Conservation (phyloP, 192 early-diverging fungal species). For the Coemansia nantahalensis region DNA sequence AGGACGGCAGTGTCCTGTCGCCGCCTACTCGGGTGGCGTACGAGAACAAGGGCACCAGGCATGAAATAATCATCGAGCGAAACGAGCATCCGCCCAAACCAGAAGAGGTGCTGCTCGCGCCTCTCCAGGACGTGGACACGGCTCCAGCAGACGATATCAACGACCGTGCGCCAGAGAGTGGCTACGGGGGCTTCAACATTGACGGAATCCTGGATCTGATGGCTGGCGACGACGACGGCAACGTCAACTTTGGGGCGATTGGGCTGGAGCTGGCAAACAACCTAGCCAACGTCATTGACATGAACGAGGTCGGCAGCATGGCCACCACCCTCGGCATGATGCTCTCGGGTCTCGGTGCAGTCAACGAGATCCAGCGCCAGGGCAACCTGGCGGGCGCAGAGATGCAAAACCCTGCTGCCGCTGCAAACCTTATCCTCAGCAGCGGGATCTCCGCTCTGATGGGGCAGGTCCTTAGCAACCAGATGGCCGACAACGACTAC, state of each 20-base stretch:
- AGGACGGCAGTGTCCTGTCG: background rate
- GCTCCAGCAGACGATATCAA: background rate
- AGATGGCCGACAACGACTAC: background rate
- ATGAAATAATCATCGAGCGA: conserved; percentile 8
- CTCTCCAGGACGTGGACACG: background rate
- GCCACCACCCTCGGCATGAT: conserved; percentile 37
- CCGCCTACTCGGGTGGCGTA: background rate
- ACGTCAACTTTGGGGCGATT: conserved; percentile 49
- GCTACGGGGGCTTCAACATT: conserved; percentile 28
- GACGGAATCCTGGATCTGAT: conserved; percentile 40
- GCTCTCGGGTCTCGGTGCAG: conserved; percentile 44
- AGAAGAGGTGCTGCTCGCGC: too few species aligned
- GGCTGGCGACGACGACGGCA: conserved; percentile 43
- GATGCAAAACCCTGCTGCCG: background rate
- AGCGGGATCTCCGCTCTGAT: conserved; percentile 30
- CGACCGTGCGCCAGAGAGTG: background rate
- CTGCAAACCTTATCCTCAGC: conserved; percentile 14
- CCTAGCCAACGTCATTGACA: conserved; percentile 44
- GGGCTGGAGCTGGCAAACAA: conserved; percentile 41
- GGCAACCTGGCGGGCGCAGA: background rate
- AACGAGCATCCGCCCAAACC: background rate
- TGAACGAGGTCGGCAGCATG: conserved; percentile 45
- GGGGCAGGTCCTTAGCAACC: conserved; percentile 12
- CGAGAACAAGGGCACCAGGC: conserved; percentile 13
- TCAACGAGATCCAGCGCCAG: conserved; percentile 29